Conservation (phyloP, 2,329 filamentous ascomycete species). For the Seiridium unicorne region DNA sequence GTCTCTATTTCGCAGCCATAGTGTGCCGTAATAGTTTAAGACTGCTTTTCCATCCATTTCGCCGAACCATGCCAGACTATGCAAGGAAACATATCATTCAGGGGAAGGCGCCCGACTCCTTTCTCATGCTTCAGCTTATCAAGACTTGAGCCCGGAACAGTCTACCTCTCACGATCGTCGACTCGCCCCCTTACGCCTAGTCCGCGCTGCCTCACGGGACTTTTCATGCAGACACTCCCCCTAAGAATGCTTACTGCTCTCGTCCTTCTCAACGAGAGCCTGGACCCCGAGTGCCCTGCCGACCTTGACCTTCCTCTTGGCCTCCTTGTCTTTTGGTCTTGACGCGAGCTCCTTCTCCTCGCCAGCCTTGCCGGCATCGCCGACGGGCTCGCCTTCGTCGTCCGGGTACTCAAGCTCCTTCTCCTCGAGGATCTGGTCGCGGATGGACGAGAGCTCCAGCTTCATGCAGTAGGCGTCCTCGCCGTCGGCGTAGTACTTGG, state of each 20-base stretch:
- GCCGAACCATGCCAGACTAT: background rate
- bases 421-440: constrained; percentile 45
- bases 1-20: background rate
- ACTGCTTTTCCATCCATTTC: background rate
- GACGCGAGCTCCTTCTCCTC: constrained; percentile 17
- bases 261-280: constrained; percentile 71
- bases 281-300: constrained; percentile 78
- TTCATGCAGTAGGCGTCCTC: constrained; percentile 96
- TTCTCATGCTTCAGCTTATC: background rate
- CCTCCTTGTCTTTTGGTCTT: constrained; percentile 14
- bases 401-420: constrained; percentile 11
- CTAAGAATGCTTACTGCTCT: constrained; percentile 45
- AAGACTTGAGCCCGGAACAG: background rate
- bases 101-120: background rate
- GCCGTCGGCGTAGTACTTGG: constrained; percentile 94
- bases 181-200: background rate
- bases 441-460: constrained; percentile 68
- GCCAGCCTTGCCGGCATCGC: constrained; percentile 60
- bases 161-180: background rate
- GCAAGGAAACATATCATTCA: background rate
- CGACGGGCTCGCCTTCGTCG: constrained; percentile 70
- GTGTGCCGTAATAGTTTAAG: background rate
- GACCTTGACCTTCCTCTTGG: constrained; percentile 82
- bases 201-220: background rate
- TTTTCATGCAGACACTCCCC: background rate